Percentiles rank a stretch among this genome's conserved stretches.
Evolutionary conservation across 164 flowering plant species (phyloP).

Genomic region (Taxillus chinensis): DNA sequence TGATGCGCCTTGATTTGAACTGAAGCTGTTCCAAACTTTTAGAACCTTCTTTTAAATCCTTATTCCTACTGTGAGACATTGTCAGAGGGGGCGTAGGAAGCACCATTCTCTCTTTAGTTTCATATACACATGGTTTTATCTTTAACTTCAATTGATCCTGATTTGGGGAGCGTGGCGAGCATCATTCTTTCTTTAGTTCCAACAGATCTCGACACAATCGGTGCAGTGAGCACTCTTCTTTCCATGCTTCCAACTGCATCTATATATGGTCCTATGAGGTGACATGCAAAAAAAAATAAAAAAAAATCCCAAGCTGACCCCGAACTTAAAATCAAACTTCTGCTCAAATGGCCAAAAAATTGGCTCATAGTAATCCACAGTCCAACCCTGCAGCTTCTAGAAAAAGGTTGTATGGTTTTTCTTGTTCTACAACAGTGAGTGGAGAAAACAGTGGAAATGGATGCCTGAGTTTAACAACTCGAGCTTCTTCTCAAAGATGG

Average conservation of each 20-base stretch:
- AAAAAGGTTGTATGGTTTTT: neutral
- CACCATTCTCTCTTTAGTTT: too few species aligned
- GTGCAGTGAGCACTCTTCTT: neutral
- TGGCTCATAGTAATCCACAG: conserved; percentile 20
- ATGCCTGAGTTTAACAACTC: conserved; percentile 1
- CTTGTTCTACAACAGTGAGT: conserved; percentile 3
- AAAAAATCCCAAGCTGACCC: conserved; percentile 15
- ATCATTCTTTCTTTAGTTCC: neutral
- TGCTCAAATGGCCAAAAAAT: conserved; percentile 41
- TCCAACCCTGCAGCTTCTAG: conserved; percentile 2
- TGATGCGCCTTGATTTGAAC: conserved; percentile 10
- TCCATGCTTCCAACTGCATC: neutral
- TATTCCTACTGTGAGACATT: conserved; percentile 7
- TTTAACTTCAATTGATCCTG: too few species aligned
- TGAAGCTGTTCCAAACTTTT: conserved; percentile 8
- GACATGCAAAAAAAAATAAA: too few species aligned
- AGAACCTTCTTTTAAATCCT: conserved; percentile 1
- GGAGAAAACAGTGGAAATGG: conserved; percentile 6
- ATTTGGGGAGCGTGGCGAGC: too few species aligned
- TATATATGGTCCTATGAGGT: conserved; percentile 19
- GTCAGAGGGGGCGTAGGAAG: too few species aligned
- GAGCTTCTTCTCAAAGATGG: conserved; percentile 15
- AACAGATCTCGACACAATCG: neutral
- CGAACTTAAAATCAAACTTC: conserved; percentile 17
- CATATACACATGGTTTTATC: too few species aligned